Conservation (phyloP, 768 basidiomycete genomes). For the Tylopilus sp. region DNA sequence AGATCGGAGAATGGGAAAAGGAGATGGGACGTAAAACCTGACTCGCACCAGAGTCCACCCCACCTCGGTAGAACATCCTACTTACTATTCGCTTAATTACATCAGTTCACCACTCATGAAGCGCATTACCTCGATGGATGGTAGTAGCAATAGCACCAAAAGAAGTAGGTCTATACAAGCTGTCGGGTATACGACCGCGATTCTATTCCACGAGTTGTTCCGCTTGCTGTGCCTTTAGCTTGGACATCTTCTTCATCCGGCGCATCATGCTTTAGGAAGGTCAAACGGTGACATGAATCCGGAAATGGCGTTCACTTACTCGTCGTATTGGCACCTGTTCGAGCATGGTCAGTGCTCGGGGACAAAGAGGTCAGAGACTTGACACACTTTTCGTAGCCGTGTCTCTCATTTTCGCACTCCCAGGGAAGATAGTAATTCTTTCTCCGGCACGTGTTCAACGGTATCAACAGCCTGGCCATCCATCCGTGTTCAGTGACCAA, state of each 20-base stretch:
- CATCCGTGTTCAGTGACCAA: not conserved
- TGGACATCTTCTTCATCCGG: conserved; percentile 81
- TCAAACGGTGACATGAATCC: not conserved
- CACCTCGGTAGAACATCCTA: not conserved
- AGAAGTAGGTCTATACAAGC: conserved; percentile 10
- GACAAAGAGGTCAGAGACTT: not conserved
- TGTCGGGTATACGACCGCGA: conserved; percentile 12
- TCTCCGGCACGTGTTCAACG: conserved; percentile 83
- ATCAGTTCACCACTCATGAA: conserved; percentile 15
- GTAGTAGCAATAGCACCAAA: not conserved
- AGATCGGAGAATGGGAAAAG: conserved; percentile 41
- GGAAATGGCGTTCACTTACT: conserved; percentile 51
- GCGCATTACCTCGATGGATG: not conserved
- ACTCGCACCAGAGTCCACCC: not conserved
- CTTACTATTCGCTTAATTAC: conserved; percentile 12
- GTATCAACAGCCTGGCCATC: conserved; percentile 67
- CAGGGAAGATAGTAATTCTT: conserved; percentile 80
- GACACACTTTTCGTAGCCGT: conserved; percentile 79
- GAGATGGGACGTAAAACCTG: conserved; percentile 33
- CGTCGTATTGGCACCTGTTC: conserved; percentile 87
- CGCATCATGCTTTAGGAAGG: conserved; percentile 64
- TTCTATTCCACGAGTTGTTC: conserved; percentile 37
- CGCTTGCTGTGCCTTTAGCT: conserved; percentile 54
- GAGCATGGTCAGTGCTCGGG: conserved; percentile 3
- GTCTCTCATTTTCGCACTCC: conserved; percentile 89